phyloP scores from a whole-genome alignment of 1,139 yeast species.

The Debaryomycetaceae sp. region DNA sequence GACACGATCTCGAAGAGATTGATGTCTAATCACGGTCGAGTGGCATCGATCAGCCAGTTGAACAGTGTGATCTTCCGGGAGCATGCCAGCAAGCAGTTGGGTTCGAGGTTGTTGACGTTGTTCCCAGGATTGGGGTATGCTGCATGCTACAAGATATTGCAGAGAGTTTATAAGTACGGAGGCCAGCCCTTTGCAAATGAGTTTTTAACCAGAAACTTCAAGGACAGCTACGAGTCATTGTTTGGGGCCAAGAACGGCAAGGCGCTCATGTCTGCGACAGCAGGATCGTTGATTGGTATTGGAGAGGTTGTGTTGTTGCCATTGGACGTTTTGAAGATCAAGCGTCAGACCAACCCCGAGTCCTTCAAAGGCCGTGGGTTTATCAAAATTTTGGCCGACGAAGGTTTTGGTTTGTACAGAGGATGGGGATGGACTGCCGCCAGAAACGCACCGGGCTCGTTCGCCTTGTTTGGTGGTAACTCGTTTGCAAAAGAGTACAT shows the following conservation, averaged over 20 bases:
- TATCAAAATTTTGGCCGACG: conserved; percentile 77
- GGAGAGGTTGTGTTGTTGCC: conserved; percentile 97
- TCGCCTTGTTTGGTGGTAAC: conserved; percentile 96
- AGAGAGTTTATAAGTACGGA: conserved; percentile 97
- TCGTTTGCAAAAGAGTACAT: conserved; percentile 98
- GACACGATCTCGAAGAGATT: conserved; percentile 97
- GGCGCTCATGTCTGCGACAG: conserved; percentile 93
- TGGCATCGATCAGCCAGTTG: conserved; percentile 61
- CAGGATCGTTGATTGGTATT: conserved; percentile 95
- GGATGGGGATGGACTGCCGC: conserved; percentile 99
- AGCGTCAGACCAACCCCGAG: conserved; percentile 99
- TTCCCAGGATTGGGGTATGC: conserved; percentile 99
- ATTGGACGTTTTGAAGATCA: conserved; percentile 91
- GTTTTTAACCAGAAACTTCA: conserved; percentile 74
- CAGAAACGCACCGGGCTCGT: conserved; percentile 98
- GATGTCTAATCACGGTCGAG: conserved; percentile 87
- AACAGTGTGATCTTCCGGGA: conserved; percentile 86
- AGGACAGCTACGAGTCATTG: conserved; percentile 61
- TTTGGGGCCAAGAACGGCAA: conserved; percentile 96
- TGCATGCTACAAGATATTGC: conserved; percentile 93
- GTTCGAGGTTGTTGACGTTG: conserved; percentile 71
- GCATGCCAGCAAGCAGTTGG: conserved; percentile 68
- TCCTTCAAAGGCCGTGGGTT: conserved; percentile 97
- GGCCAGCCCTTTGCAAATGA: conserved; percentile 99
- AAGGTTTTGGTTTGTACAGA: conserved; percentile 89